Base-by-base conservation (phyloP, 139 green algal species). In the Coelastrella sp. region DNA sequence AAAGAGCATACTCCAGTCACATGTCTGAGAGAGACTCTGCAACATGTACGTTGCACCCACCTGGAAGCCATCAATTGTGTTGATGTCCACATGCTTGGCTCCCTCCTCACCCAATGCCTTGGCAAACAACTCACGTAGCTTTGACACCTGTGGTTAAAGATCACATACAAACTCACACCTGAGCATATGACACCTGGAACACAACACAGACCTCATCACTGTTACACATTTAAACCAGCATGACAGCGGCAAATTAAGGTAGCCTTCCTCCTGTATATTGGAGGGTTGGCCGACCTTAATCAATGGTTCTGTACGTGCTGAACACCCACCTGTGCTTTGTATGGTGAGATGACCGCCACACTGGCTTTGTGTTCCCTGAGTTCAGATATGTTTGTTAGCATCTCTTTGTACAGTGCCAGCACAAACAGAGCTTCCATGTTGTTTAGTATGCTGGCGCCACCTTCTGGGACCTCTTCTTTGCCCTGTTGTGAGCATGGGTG, bases 1-100 rank as follows among this genome's bases (percentile, higher is more conserved):
- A n/a, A n/a, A n/a, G n/a, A n/a, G n/a, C n/a, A n/a, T n/a, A n/a
- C n/a, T n/a, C n/a, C n/a, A n/a, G n/a, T n/a, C n/a, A n/a, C n/a
- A 64, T 64, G 53, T 21, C 53, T 64, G 53, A 32, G 53, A 64
- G 6, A 2, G 53, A 25, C n/a, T 32, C 8, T 53, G 11, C 45
- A 8, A 13, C 15, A 13, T 57, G 45, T 13, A 57, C 45, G 11
- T 13, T 57, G 45, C 45, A 30, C 13, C 11, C 50, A 93, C 91
- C 89, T 96, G 93, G 85, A 98, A 98, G 30, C 95, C 95, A 82
- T 99, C 96, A 38, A 99, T 97, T 73, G 96, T 97, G 88, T 98
- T 97, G 88, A 99, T 93, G 88, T 99, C 96, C 48, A 99, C 91
- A 37, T 91, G 57, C 6, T 87, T 83, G 0, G 92, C 88, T 0